phyloP scores from a whole-genome alignment of 345 rosid genomes.

The Ceriops tagal region DNA sequence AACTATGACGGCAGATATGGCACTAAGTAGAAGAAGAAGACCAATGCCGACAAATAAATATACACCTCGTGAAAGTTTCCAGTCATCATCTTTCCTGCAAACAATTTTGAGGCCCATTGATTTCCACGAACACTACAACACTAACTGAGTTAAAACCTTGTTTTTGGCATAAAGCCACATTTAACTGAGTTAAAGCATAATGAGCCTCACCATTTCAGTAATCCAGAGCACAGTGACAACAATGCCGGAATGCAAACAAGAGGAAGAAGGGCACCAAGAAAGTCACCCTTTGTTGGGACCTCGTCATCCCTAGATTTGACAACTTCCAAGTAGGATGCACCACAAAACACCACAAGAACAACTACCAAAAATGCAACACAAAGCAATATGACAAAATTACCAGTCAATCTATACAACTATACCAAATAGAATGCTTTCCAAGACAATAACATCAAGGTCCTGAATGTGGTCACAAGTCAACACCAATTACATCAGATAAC shows the following conservation, averaged over 20 bases:
- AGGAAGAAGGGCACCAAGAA: constrained; percentile 97
- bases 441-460: constrained; percentile 16
- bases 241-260: constrained; percentile 90
- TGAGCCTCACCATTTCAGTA: constrained; percentile 75
- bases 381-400: constrained; percentile 10
- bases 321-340: constrained; percentile 84
- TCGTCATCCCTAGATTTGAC: constrained; percentile 82
- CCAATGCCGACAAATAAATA: constrained; percentile 78
- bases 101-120: constrained; percentile 22
- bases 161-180: neutral
- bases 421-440: neutral
- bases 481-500: constrained; percentile 16
- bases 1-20: constrained; percentile 80
- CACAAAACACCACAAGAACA: constrained; percentile 92
- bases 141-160: neutral
- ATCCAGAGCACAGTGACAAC: constrained; percentile 82
- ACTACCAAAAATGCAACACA: constrained; percentile 45
- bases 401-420: constrained; percentile 13
- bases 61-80: constrained; percentile 93
- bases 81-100: constrained; percentile 95
- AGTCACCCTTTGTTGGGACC: constrained; percentile 81
- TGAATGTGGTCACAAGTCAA: neutral
- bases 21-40: constrained; percentile 90
- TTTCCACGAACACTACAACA: constrained; percentile 9
- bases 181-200: constrained; percentile 1